These are phyloP conservation scores for Nigrograna mackinnonii DNA, from an alignment of 2,329 filamentous ascomycete genomes.

Conservation along the genomic window DNA sequence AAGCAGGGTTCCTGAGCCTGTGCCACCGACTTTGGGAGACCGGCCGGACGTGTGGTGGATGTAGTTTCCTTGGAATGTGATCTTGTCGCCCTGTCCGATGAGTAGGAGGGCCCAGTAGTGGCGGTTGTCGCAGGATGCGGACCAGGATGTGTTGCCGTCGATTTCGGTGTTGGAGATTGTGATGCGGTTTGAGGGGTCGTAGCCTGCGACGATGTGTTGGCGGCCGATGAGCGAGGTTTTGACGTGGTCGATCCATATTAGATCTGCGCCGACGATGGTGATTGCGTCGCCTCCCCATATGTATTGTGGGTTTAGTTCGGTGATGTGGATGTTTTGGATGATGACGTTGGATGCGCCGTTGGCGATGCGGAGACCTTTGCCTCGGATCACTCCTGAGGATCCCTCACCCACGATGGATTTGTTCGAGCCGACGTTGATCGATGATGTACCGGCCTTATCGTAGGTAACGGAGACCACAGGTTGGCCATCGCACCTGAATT, in stretches of 20 bases:
- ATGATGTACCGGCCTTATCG: slow-evolving; percentile 29
- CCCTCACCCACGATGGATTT: slow-evolving; percentile 48
- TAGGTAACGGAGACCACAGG: slow-evolving; percentile 25
- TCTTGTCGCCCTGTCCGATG: slow-evolving; percentile 17
- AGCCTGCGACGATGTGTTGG: slow-evolving; percentile 19
- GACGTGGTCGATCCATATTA: slow-evolving; percentile 40
- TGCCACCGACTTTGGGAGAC: slow-evolving; percentile 20
- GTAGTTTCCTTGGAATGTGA: slow-evolving; percentile 27
- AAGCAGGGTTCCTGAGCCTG: slow-evolving; percentile 12
- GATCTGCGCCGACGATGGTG: slow-evolving; percentile 31
- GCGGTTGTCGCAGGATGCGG: slow-evolving; percentile 21
- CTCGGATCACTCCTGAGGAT: slow-evolving; percentile 42
- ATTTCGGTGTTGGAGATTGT: slow-evolving; percentile 25
- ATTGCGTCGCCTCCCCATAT: slow-evolving; percentile 45
- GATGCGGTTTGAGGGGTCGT: slow-evolving; percentile 16
- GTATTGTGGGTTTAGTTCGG: slow-evolving; percentile 42
- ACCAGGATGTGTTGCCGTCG: slow-evolving; percentile 20
- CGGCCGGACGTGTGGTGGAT: slow-evolving; percentile 25
- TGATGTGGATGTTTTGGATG: slow-evolving; percentile 46
- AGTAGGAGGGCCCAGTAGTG: slow-evolving; percentile 26
- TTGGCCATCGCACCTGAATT: slow-evolving; percentile 8
- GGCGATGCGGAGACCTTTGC: slow-evolving; percentile 45
- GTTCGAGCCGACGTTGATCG: slow-evolving; percentile 40
- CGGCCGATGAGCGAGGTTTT: slow-evolving; percentile 21
- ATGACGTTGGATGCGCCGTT: slow-evolving; percentile 37